These are phyloP conservation scores for Carpinus fangiana DNA, from an alignment of 306 rosid genomes.

Conservation along the genomic window DNA sequence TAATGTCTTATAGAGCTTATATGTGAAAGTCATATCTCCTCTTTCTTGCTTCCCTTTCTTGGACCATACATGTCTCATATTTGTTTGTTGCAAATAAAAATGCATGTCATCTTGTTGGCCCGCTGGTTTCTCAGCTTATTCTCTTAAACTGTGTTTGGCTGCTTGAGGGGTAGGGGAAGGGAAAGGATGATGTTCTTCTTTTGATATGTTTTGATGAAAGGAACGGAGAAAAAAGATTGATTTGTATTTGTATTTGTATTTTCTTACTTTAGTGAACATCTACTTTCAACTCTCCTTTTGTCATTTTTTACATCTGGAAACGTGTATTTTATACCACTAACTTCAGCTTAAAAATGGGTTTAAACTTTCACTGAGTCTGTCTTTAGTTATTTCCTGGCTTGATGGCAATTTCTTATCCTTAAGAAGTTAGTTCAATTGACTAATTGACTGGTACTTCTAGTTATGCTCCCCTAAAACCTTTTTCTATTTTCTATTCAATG, in stretches of 20 bases:
- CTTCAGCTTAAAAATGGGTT: background rate
- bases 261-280: background rate
- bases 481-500: background rate
- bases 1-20: slow-evolving; percentile 6
- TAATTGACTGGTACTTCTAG: background rate
- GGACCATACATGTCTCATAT: background rate
- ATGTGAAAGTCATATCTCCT: slow-evolving; percentile 4
- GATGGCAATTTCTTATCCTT: background rate
- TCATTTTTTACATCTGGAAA: background rate
- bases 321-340: background rate
- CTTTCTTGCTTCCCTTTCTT: background rate
- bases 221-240: background rate
- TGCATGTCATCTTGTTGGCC: background rate
- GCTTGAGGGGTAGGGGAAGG: background rate
- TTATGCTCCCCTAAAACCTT: background rate
- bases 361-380: background rate
- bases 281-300: background rate
- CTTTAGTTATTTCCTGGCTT: background rate
- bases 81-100: background rate
- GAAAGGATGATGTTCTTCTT: background rate
- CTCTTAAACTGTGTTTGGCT: background rate
- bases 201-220: background rate
- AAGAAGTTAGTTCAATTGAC: background rate
- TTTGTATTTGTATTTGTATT: background rate
- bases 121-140: background rate